These are phyloP conservation scores for Capillidium heterosporum DNA, from an alignment of 371 early-diverging fungal genomes.

Conservation along the genomic window DNA sequence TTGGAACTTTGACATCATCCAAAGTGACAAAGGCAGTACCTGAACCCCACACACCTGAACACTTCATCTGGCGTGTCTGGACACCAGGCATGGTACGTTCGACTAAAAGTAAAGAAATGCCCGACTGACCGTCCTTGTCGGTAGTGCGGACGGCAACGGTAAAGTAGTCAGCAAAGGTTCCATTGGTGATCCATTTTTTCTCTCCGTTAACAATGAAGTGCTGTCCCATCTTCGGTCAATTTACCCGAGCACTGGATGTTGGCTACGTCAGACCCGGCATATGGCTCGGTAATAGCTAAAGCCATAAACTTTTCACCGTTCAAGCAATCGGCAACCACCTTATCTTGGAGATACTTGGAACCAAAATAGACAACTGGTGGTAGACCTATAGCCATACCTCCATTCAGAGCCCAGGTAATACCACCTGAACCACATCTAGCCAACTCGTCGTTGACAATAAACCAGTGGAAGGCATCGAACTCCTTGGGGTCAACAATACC, in stretches of 20 bases:
- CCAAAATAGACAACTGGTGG: slow-evolving; percentile 66
- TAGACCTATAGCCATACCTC: slow-evolving; percentile 47
- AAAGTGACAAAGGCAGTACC: slow-evolving; percentile 60
- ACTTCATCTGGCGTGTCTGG: slow-evolving; percentile 57
- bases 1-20: slow-evolving; percentile 77
- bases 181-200: slow-evolving; percentile 80
- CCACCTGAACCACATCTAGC: slow-evolving; percentile 70
- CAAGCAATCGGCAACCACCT: slow-evolving; percentile 47
- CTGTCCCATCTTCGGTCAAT: slow-evolving; percentile 48
- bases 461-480: slow-evolving; percentile 61
- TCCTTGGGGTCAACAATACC: slow-evolving; percentile 30
- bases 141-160: slow-evolving; percentile 54
- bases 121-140: slow-evolving; percentile 49
- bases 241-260: slow-evolving; percentile 48
- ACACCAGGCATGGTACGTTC: slow-evolving; percentile 67
- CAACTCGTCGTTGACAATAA: slow-evolving; percentile 58
- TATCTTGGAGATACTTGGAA: slow-evolving; percentile 37
- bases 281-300: slow-evolving; percentile 50
- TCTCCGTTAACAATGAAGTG: slow-evolving; percentile 63
- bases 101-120: slow-evolving; percentile 54
- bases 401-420: slow-evolving; percentile 60
- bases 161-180: slow-evolving; percentile 60
- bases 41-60: slow-evolving; percentile 58
- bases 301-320: slow-evolving; percentile 60
- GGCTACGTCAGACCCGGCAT: slow-evolving; percentile 63